Percentiles rank a stretch among this genome's conserved stretches.
Conservation (phyloP, 169 alveolate species). For the Blepharisma undulans region DNA sequence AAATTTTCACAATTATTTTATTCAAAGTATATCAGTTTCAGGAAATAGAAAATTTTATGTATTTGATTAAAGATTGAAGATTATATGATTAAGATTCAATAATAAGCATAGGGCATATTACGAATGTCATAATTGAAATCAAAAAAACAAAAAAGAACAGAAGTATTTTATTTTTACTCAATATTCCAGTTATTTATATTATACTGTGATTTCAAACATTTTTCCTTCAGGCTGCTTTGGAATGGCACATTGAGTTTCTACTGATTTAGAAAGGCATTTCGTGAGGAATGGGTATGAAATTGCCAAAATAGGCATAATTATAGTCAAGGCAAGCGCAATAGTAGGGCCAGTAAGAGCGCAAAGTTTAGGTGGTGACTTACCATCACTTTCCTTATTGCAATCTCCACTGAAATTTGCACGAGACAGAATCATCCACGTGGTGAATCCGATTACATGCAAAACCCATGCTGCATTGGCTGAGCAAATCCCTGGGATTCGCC, state of each 20-base stretch:
- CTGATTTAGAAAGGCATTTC: background rate
- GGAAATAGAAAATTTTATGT: no score
- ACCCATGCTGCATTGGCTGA: background rate
- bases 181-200: background rate
- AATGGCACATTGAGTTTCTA: background rate
- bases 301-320: background rate
- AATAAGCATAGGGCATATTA: background rate
- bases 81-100: background rate
- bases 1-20: no score
- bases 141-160: no score
- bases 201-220: background rate
- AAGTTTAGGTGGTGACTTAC: background rate
- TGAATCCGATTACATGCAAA: background rate
- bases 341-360: constrained; percentile 20
- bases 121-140: background rate
- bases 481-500: background rate
- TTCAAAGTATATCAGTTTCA: no score
- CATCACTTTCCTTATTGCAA: background rate
- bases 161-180: background rate
- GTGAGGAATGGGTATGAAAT: background rate
- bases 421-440: background rate
- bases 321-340: background rate
- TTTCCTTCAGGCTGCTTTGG: background rate
- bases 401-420: background rate
- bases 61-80: background rate